Base-by-base conservation (phyloP, 352 stramenopile genomes). In the Poterioochromonas sp. region DNA sequence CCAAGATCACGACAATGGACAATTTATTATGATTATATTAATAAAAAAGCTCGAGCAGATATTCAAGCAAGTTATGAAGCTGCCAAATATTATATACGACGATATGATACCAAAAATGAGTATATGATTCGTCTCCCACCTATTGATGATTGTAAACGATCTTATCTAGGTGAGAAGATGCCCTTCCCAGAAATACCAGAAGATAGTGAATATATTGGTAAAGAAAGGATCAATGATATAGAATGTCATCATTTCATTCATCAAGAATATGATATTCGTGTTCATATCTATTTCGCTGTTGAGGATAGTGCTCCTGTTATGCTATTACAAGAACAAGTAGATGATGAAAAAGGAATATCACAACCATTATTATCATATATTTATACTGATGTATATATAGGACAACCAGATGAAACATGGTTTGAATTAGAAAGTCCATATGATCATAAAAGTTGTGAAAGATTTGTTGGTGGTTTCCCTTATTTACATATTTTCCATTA, bases 401-500 rank as follows among this genome's bases (percentile, higher is more conserved):
- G 12, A 22, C 1, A 20, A 35, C 76, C 40, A 26, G 53, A 47
- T 51, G 62, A 18, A 15, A 35, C 5, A 34, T 74, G 41, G 39
- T 79, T 79, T 64, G 60, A 79, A 34, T 29, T 79, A 32, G 64
- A 3, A 29, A 32, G n/a, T 32, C 51, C 51, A 12, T 58, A 79
- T 39, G 1, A 60, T n/a, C 62, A 79, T 39, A 26, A 8, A 32
- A 37, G 3, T 54, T 79, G 76, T 58, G 62, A 20, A 26, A 20
- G 60, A 49, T 62, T 79, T 37, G 20, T 79, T 32, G 76, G 76
- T 34, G 76, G 76, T 18, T 79, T 78, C 32, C 76, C 76, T 26
- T 79, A 79, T 29, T n/a, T 79, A 12, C 76, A 79, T 65, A 54
- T 78, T 44, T 79, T 79, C 29, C 76, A 78, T 47, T 64, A 79